Percentiles rank a stretch among this genome's conserved stretches.
Conservation (phyloP, 2,329 filamentous ascomycete genomes). For the Aureobasidium sp. region DNA sequence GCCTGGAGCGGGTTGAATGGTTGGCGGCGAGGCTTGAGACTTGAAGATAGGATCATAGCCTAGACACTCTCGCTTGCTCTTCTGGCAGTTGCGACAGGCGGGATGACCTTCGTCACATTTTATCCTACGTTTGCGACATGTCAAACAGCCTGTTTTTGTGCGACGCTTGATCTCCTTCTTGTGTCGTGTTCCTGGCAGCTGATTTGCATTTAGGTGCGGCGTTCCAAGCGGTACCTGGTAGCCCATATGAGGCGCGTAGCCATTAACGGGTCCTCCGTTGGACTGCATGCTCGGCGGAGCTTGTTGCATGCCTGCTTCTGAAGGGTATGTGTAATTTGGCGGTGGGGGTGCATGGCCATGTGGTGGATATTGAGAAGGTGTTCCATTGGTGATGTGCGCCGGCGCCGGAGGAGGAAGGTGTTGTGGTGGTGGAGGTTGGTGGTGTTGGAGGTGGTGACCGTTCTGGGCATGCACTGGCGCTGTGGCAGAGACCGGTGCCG, state of each 20-base stretch:
- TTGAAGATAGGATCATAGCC: constrained; percentile 87
- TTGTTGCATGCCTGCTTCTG: constrained; percentile 5
- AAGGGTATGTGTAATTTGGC: background rate
- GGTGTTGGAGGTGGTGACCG: constrained; percentile 16
- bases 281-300: background rate
- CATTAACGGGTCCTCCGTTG: constrained; percentile 16
- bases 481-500: background rate
- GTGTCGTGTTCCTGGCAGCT: constrained; percentile 54
- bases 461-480: background rate
- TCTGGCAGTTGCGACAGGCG: constrained; percentile 80
- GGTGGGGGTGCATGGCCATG: background rate
- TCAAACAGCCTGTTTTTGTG: constrained; percentile 65
- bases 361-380: background rate
- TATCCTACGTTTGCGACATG: constrained; percentile 88
- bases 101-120: constrained; percentile 91
- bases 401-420: background rate
- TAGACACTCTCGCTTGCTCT: constrained; percentile 77
- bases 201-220: constrained; percentile 30
- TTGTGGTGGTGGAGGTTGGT: constrained; percentile 15
- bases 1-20: constrained; percentile 62
- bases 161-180: constrained; percentile 68
- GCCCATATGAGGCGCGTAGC: constrained; percentile 32
- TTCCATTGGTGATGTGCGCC: constrained; percentile 2
- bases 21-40: constrained; percentile 58
- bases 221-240: constrained; percentile 46